These are phyloP conservation scores for Mycosarcoma maydis DNA, from an alignment of 1,284 basidiomycete species.

Conservation along the genomic window DNA sequence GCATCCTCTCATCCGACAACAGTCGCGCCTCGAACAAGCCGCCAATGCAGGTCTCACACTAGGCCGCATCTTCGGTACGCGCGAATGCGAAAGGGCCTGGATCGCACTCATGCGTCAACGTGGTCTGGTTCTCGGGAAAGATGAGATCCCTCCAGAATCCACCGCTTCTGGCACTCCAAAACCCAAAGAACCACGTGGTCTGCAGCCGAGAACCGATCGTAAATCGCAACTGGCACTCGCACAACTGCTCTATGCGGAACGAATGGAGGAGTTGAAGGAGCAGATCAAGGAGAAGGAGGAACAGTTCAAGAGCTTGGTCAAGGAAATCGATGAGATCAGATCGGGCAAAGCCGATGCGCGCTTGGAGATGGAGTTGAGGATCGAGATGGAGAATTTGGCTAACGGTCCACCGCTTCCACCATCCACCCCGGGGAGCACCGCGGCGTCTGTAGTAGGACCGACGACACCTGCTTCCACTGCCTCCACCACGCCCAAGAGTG, in stretches of 20 bases:
- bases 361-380: constrained; percentile 38
- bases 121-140: constrained; percentile 45
- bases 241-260: constrained; percentile 59
- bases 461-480: constrained; percentile 22
- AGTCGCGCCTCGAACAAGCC: constrained; percentile 48
- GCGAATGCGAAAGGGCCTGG: constrained; percentile 61
- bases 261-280: constrained; percentile 56
- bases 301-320: constrained; percentile 40
- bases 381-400: constrained; percentile 48
- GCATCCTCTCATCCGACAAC: constrained; percentile 56
- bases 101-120: constrained; percentile 53
- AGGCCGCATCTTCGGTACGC: constrained; percentile 52
- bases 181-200: constrained; percentile 48
- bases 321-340: constrained; percentile 51
- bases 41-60: constrained; percentile 52
- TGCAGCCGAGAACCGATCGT: constrained; percentile 42
- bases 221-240: constrained; percentile 57
- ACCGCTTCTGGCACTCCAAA: constrained; percentile 14
- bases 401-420: constrained; percentile 38
- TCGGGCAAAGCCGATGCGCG: constrained; percentile 37
- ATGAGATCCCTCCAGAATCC: constrained; percentile 28
- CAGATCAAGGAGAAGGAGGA: constrained; percentile 54
- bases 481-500: constrained; percentile 36
- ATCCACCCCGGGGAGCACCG: constrained; percentile 23
- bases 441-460: constrained; percentile 12